A percentile compares a stretch with the other conserved stretches of the same genome.
These are phyloP conservation scores for Helichrysum umbraculigerum DNA, from an alignment of 129 eudicot genomes.

Conservation along the genomic window DNA sequence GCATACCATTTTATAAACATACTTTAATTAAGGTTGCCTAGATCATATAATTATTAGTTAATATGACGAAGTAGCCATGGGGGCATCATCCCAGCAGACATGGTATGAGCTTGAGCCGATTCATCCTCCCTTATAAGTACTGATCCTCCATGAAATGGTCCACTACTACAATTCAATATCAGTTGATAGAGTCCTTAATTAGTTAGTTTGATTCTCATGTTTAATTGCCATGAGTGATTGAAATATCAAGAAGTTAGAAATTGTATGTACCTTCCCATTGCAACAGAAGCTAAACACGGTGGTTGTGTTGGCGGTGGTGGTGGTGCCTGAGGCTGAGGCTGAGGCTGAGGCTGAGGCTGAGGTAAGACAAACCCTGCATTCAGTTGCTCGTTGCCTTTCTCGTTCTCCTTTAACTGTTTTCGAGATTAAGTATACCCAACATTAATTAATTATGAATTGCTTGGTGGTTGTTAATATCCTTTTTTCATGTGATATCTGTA, in stretches of 20 bases:
- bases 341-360: conserved; percentile 3
- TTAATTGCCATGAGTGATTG: neutral
- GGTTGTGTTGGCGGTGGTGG: conserved; percentile 24
- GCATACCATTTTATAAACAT: conserved; percentile 12
- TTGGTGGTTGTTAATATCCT: neutral
- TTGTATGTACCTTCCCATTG: conserved; percentile 30
- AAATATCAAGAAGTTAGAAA: neutral
- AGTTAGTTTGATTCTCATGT: neutral
- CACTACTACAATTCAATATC: conserved; percentile 19
- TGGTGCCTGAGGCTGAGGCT: conserved; percentile 1
- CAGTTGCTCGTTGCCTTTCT: conserved; percentile 23
- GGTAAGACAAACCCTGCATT: conserved; percentile 19
- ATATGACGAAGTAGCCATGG: conserved; percentile 38
- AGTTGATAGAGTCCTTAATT: neutral
- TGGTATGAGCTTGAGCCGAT: conserved; percentile 26
- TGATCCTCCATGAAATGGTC: conserved; percentile 26
- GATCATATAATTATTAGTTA: conserved; percentile 5
- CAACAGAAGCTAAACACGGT: conserved; percentile 13
- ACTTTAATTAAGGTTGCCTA: neutral
- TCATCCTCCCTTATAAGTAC: conserved; percentile 25
- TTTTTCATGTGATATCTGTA: neutral
- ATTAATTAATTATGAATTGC: neutral
- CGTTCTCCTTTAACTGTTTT: conserved; percentile 30
- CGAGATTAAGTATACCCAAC: neutral
- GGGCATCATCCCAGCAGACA: conserved; percentile 31